Evolutionary conservation across 768 basidiomycete species (phyloP).

Genomic region (Pleurotus salmoneostramineus): DNA sequence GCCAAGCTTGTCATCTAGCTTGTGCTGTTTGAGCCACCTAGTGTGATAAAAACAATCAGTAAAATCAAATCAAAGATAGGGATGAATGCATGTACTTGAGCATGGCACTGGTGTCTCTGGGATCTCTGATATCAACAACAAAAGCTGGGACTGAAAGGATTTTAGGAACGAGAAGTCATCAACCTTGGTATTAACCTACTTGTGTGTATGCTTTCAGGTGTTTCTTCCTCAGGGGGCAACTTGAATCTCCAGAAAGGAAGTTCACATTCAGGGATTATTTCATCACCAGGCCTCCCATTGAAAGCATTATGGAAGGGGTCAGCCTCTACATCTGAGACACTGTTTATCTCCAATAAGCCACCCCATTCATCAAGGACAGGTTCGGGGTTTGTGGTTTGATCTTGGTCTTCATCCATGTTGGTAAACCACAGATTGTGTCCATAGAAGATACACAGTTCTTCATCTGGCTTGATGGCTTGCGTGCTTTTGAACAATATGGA

Average conservation of each 20-base stretch:
- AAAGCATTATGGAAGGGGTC: constrained; percentile 23
- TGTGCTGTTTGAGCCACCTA: constrained; percentile 69
- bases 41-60: not conserved
- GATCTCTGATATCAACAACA: constrained; percentile 72
- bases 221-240: constrained; percentile 61
- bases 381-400: not conserved
- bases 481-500: constrained; percentile 62
- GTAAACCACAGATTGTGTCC: constrained; percentile 63
- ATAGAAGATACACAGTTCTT: constrained; percentile 82
- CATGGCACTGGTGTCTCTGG: constrained; percentile 52
- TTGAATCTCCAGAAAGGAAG: constrained; percentile 68
- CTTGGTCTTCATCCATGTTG: not conserved
- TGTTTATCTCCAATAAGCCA: constrained; percentile 24
- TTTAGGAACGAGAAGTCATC: not conserved
- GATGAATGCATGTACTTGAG: constrained; percentile 45
- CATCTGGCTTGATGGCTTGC: constrained; percentile 47
- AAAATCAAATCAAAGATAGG: not conserved
- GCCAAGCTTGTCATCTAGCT: constrained; percentile 57
- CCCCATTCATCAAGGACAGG: constrained; percentile 43
- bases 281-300: constrained; percentile 33
- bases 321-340: constrained; percentile 15
- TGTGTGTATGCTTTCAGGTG: constrained; percentile 61
- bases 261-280: constrained; percentile 49
- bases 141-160: constrained; percentile 57
- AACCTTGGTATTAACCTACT: constrained; percentile 26